Evolutionary conservation across 352 stramenopile species (phyloP).

Genomic region (Phytophthora pluvialis): DNA sequence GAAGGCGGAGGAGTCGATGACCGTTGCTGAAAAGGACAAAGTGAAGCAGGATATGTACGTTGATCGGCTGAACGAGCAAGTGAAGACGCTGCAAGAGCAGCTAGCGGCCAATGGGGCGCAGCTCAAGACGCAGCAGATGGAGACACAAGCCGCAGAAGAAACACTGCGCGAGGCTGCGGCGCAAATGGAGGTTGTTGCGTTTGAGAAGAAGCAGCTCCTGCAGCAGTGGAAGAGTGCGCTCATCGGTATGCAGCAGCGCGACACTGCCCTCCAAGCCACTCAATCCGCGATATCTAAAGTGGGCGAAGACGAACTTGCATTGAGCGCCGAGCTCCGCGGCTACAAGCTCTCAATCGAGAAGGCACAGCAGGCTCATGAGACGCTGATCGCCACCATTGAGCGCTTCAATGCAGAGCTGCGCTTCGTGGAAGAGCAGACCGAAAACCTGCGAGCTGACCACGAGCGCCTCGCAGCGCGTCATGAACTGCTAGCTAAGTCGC

Average conservation of each 20-base stretch:
- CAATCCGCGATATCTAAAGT: constrained; percentile 80
- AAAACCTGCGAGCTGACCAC: constrained; percentile 62
- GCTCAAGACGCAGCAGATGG: constrained; percentile 82
- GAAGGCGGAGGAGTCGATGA: constrained; percentile 94
- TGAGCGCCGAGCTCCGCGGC: constrained; percentile 88
- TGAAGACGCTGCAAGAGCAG: constrained; percentile 90
- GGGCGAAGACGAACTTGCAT: constrained; percentile 82
- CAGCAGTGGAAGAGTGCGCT: constrained; percentile 96
- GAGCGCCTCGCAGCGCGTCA: constrained; percentile 83
- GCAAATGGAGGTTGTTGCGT: constrained; percentile 93
- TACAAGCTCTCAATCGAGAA: constrained; percentile 88
- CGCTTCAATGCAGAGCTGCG: constrained; percentile 84
- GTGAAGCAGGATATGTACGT: constrained; percentile 95
- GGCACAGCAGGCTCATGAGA: constrained; percentile 85
- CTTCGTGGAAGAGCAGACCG: constrained; percentile 77
- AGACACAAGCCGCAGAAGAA: constrained; percentile 86
- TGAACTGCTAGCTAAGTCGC: constrained; percentile 87
- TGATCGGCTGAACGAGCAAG: constrained; percentile 90
- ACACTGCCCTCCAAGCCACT: constrained; percentile 93
- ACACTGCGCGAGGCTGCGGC: constrained; percentile 87
- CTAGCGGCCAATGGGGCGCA: constrained; percentile 82
- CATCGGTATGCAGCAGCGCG: constrained; percentile 89
- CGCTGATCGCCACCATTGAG: constrained; percentile 83
- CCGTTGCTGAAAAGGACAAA: constrained; percentile 94
- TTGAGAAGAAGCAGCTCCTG: constrained; percentile 96